phyloP scores from a whole-genome alignment of 2,329 filamentous ascomycete species.

The Coniosporium tulheliwenetii region DNA sequence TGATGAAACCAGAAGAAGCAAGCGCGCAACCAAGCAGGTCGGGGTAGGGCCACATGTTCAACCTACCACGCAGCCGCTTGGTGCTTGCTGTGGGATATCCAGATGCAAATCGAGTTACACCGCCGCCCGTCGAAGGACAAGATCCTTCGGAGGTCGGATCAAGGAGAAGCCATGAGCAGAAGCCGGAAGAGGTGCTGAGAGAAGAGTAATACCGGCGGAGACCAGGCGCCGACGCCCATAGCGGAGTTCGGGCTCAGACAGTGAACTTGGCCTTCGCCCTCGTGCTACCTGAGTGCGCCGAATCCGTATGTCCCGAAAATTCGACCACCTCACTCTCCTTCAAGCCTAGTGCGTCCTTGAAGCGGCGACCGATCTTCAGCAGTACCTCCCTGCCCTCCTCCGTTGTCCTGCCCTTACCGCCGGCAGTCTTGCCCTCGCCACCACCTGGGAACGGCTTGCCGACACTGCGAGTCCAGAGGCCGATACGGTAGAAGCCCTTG shows the following conservation, averaged over 20 bases:
- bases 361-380: slow-evolving; percentile 67
- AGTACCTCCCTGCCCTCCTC: slow-evolving; percentile 81
- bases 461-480: slow-evolving; percentile 90
- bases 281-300: slow-evolving; percentile 81
- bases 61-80: slow-evolving; percentile 2
- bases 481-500: slow-evolving; percentile 95
- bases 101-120: too few species aligned
- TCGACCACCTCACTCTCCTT: slow-evolving; percentile 66
- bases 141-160: too few species aligned
- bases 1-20: too few species aligned
- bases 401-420: slow-evolving; percentile 58
- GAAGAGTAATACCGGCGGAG: slow-evolving; percentile 1
- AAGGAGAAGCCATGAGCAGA: too few species aligned
- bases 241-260: slow-evolving; percentile 38
- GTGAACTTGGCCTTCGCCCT: slow-evolving; percentile 89
- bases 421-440: slow-evolving; percentile 55
- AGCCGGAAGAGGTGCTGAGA: slow-evolving; percentile 1
- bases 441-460: slow-evolving; percentile 69
- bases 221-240: neutral
- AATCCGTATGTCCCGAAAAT: slow-evolving; percentile 93
- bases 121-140: too few species aligned
- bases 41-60: slow-evolving; percentile 6
- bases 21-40: neutral
- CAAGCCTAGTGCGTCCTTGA: slow-evolving; percentile 84
- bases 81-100: too few species aligned